Evolutionary conservation across 2,329 filamentous ascomycete species (phyloP), one percentile per base, ranked within the genome.

Genomic region (Pseudogymnoascus destructans): DNA sequence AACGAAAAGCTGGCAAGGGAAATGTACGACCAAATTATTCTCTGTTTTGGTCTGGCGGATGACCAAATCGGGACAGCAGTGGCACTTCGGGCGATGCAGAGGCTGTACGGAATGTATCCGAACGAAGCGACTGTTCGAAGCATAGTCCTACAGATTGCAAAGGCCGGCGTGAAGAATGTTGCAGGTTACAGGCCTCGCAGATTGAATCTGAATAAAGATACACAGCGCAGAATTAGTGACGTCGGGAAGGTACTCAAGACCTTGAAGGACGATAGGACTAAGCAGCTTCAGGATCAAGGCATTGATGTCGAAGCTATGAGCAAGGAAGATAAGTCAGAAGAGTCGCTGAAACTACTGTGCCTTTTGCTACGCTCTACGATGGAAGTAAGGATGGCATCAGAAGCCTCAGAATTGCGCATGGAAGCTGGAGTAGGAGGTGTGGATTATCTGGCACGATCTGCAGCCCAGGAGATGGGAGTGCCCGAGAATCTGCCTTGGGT

Each of bases 11-110:
- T 79, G 59, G 73, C 75, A 19, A 71, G 70, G 59, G 74, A 76
- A 4, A 63, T 80, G 2, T 79, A 80, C 60, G 72, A 79, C 61
- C 72, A 75, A 59, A 76, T 80, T 52, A 72, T 79, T 25, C 71
- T 74, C 30, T 75, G 73, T 63, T 78, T 80, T 65, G 77, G 75
- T 60, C 67, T 77, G 6, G 72, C 71, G 1, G 71, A 74, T 54
- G 78, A 80, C 62, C 68, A 75, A 11, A 62, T 71, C 2, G 78
- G 76, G 30, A 75, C 73, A 3, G 68, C 79, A 19, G 73, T 79
- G 30, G 76, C 76, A 1, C 66, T 80, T 10, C 70, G 73, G 57
- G 72, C 73, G 1, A 65, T 80, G 65, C 70, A 70, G 54, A 62
- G 70, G 15, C 63, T 65, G 4, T 79, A 79, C 59, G 68, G 70